Evolutionary conservation across 2,329 filamentous ascomycete genomes (phyloP), one percentile per base, ranked within the genome.

Genomic region (Canariomyces notabilis): DNA sequence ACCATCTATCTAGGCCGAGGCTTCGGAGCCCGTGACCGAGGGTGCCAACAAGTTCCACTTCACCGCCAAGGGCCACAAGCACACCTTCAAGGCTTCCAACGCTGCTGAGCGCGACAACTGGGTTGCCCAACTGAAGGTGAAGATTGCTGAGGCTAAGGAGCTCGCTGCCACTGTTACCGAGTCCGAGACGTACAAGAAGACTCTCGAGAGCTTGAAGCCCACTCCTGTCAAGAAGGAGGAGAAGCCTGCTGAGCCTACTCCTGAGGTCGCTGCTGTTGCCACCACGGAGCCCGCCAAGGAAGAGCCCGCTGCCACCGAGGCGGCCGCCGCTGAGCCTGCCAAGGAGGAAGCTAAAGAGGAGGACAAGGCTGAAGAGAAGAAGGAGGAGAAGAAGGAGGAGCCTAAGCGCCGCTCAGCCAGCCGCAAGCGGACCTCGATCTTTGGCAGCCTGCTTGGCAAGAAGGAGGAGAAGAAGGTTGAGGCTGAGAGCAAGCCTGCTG

Each of bases 141-240:
- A 90, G 76, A 79, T 87, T 43, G 77, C 82, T 42, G 89, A 95
- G 73, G 90, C 89, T 61, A 94, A 93, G 78, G 84, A 85, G 60
- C 73, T 87, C 48, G 84, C 83, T 62, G 75, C 86, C 55, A 77
- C 77, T 46, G 79, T 96, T 59, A 79, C 80, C 54, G 82, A 83
- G 69, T 84, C 82, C 60, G 89, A 95, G 69, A 79, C 80, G 50
- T 98, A 95, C 83, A 96, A 95, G 82, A 76, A 79, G 60, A 82
- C 87, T 56, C 70, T 93, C 16, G 85, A 89, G 72, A 84, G 83
- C 63, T 70, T 80, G 57, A 79, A 79, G 68, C 76, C 75, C 31
- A 62, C 66, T 54, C 59, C 62, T 20, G 60, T 58, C 43, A 65
- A 66, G 56, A 69, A 71, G 64, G 72, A 76, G 65, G 66, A 71